Evolutionary conservation across 305 asterid species (phyloP), one percentile per base, ranked within the genome.

Genomic region (Stenogyne calaminthoides): DNA sequence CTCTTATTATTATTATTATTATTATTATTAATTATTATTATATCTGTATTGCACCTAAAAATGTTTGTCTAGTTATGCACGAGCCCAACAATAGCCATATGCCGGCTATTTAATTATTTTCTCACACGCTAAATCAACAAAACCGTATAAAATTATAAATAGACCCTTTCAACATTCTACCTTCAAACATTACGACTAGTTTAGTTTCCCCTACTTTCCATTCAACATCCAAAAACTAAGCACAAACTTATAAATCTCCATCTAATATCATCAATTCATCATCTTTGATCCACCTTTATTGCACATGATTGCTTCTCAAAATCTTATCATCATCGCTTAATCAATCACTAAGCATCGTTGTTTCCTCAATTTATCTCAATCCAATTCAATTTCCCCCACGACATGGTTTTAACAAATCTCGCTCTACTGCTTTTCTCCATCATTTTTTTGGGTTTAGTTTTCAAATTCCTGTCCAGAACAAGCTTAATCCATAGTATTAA

Each of bases 381-480:
- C 58, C 19, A 57, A 29, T n/a, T 22, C 44, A 5, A 11, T 12
- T 56, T 70, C 58, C 46, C 63, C 74, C 81, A n/a, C n/a, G n/a
- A n/a, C n/a, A 85, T 88, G 96, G 58, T 84, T 65, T 55, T 87
- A 36, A 10, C 74, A 39, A 82, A 75, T 76, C 80, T 80, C 22
- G 70, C 72, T 11, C n/a, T 88, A 61, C 71, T 84, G 25, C 2
- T 84, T 64, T 60, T 80, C 6, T 46, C 82, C 14, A 55, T 85
- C 25, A 36, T 84, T 37, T 34, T 75, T 6, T 54, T 84, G n/a
- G 74, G 65, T 32, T 7, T 85, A 19, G 11, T 76, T 32, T 39
- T 84, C 64, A 84, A 64, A 64, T 77, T 88, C 56, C 64, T 89
- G 74, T 80, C 83, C 25, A 86, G 29, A 75, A 89, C 96, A 7